Evolutionary conservation across 345 rosid species (phyloP), one percentile per base, ranked within the genome.

Genomic region (Acer negundo): DNA sequence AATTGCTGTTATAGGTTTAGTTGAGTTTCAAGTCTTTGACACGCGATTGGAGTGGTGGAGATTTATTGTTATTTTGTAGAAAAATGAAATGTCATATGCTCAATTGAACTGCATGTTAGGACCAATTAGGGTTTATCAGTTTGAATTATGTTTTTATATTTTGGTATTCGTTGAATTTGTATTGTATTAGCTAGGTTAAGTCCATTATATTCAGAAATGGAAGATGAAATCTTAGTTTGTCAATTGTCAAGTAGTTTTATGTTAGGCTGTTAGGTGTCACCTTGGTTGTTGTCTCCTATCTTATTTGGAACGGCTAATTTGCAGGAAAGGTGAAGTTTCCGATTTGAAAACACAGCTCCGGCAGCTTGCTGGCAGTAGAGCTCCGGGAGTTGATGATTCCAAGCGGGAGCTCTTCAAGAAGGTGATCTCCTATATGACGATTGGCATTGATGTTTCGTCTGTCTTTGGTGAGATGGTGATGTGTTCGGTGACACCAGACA

Each of bases 401-500:
- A 96, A 96, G 83, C 93, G 97, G 0, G 99, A 96, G 67, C 91
- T 96, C 73, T 96, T 80, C 88, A 96, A 96, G 90, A 96, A 94
- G 80, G 99, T 91, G 51, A 96, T 96, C 62, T 92, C 99, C 2
- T 87, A 89, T 82, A 96, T 94, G 98, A 96, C 97, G 4, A 88
- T 96, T 16, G 97, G 99, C 64, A 89, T 96, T 58, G 99, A 96
- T 35, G 99, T 96, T 79, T 89, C 99, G 5, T 84, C 98, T 15
- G 86, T 96, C 17, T 96, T 96, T 31, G 97, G 99, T 10, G 99
- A 96, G 89, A 96, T 96, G 98, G 98, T 96, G 56, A 96, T 96
- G 99, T 96, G 99, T 83, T 96, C 97, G 0, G 98, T 97, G 6
- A 94, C 99, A 38, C 89, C 98, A n/a, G 98, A 96, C 81, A 94